Evolutionary conservation across 768 basidiomycete species (phyloP).

Genomic region (Dioszegia aurantiaca): DNA sequence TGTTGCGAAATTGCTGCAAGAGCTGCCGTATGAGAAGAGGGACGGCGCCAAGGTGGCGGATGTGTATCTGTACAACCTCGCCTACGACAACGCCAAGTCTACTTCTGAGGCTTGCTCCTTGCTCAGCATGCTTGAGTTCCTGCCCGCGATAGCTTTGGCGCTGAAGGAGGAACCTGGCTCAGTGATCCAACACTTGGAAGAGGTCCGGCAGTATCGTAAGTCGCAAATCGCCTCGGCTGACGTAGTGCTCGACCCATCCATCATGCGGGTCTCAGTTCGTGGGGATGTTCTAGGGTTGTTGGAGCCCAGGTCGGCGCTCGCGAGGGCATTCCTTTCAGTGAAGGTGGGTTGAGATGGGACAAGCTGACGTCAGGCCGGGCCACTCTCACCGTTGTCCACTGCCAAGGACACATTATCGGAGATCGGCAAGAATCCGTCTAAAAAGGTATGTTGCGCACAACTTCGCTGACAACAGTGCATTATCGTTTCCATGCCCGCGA

Average conservation of each 20-base stretch:
- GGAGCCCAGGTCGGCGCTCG: constrained; percentile 72
- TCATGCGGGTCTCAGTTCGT: constrained; percentile 82
- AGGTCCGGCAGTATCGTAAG: constrained; percentile 68
- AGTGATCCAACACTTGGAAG: constrained; percentile 71
- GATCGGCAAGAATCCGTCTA: constrained; percentile 69
- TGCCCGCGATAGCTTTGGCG: constrained; percentile 68
- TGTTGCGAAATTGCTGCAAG: constrained; percentile 83
- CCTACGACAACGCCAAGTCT: constrained; percentile 65
- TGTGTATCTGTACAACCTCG: constrained; percentile 65
- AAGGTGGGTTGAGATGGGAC: constrained; percentile 56
- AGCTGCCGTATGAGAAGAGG: constrained; percentile 84
- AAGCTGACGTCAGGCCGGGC: constrained; percentile 27
- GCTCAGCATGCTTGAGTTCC: constrained; percentile 71
- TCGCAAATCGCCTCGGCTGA: constrained; percentile 16
- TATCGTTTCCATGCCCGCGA: constrained; percentile 83
- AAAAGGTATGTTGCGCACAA: constrained; percentile 58
- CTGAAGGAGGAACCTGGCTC: constrained; percentile 70
- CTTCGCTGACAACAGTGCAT: constrained; percentile 42
- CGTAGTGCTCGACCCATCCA: constrained; percentile 76
- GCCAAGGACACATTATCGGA: constrained; percentile 68
- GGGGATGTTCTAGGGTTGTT: constrained; percentile 72
- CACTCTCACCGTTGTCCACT: constrained; percentile 66
- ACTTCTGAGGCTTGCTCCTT: constrained; percentile 68
- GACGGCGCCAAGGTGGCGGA: constrained; percentile 76
- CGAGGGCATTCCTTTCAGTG: constrained; percentile 65